Conservation (phyloP, 148 eudicot species). For the Vaccinium corymbosum region DNA sequence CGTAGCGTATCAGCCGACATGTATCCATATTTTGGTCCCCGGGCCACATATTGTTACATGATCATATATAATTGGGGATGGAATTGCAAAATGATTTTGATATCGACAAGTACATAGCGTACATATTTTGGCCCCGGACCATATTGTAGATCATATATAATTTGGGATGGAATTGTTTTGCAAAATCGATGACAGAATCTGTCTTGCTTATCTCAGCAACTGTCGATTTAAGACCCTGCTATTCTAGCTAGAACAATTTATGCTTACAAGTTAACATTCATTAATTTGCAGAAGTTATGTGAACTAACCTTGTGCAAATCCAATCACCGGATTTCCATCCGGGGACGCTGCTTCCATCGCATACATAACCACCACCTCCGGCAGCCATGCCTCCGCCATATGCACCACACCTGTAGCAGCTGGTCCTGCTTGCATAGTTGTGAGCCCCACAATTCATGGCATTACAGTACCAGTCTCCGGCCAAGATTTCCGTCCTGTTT, state of each 20-base stretch:
- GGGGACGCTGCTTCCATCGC: slow-evolving; percentile 40
- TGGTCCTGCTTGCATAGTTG: slow-evolving; percentile 81
- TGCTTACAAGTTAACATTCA: neutral
- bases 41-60: too few species aligned
- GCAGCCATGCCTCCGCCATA: slow-evolving; percentile 40
- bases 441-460: slow-evolving; percentile 67
- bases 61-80: too few species aligned
- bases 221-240: neutral
- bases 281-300: neutral
- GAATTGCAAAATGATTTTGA: too few species aligned
- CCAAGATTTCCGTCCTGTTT: slow-evolving; percentile 46
- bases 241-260: neutral
- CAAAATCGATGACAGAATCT: neutral
- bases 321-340: slow-evolving; percentile 94
- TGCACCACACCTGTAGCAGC: slow-evolving; percentile 54
- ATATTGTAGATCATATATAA: too few species aligned
- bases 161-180: too few species aligned
- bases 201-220: neutral
- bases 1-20: too few species aligned
- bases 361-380: slow-evolving; percentile 23
- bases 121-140: too few species aligned
- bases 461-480: slow-evolving; percentile 92
- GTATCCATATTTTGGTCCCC: too few species aligned
- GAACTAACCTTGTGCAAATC: slow-evolving; percentile 62
- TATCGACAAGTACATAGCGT: too few species aligned